Base-by-base conservation (phyloP, 169 alveolate genomes). In the Cytauxzoon felis region DNA sequence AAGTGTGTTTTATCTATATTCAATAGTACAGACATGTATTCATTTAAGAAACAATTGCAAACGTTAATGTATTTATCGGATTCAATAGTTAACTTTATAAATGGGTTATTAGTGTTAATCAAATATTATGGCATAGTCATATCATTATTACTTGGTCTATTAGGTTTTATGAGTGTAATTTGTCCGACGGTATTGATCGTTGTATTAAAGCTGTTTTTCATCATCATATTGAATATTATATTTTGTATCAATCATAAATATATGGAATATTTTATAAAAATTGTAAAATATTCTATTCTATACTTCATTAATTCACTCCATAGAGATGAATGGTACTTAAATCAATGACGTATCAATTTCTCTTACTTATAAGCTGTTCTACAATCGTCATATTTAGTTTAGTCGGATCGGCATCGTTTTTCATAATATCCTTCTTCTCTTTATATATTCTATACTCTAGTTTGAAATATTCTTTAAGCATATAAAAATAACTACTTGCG, bases 311-410 rank as follows among this genome's bases (percentile, higher is more conserved):
- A 61, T 47, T 50, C 64, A 42, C 33, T 52, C 7, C 45, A 51
- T 30, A 34, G 82, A 32, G 18, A 33, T 11, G 82, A 71, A 59
- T 71, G 82, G 82, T 71, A n/a, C n/a, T n/a, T n/a, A n/a, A n/a
- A n/a, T n/a, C n/a, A n/a, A n/a, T n/a, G n/a, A n/a, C n/a, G n/a
- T n/a, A 63, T 27, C 18, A 33, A 62, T 36, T 27, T 63, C 38
- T 62, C 52, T 48, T 63, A 50, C 50, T 66, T 23, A 66, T 21
- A 21, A 32, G 56, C 19, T 68, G 50, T 41, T 71, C 82, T 26
- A 59, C 67, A 47, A 71, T 42, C 18, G 63, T 49, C 68, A 71
- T 60, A 60, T 71, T 71, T 49, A 71, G 18, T 59, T 71, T 1
- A 13, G 53, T 18, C 24, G 82, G 82, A 27, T 71, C 62, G 54